phyloP scores from a whole-genome alignment of 2,329 filamentous ascomycete species.

The Graphiopsis chlorocephala region DNA sequence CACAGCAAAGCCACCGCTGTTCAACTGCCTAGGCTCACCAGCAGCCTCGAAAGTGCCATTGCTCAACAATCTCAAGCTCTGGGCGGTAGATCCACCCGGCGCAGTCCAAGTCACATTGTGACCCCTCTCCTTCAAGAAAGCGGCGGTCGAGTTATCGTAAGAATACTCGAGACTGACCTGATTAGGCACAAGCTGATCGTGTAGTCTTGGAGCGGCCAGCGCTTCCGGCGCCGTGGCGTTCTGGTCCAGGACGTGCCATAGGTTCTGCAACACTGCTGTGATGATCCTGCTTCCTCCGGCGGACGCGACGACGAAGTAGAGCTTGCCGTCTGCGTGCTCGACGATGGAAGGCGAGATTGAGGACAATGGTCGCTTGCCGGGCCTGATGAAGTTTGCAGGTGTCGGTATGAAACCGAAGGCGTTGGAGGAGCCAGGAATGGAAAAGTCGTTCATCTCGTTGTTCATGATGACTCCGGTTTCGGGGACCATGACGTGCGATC shows the following conservation, averaged over 20 bases:
- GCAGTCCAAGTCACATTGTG: conserved; percentile 71
- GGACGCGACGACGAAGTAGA: conserved; percentile 70
- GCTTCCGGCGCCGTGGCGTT: conserved; percentile 60
- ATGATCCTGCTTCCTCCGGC: conserved; percentile 83
- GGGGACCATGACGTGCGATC: conserved; percentile 73
- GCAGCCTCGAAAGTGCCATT: conserved; percentile 76
- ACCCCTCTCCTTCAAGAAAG: conserved; percentile 60
- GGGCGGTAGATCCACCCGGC: conserved; percentile 64
- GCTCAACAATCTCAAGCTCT: conserved; percentile 60
- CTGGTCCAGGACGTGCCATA: conserved; percentile 70
- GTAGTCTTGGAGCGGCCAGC: conserved; percentile 65
- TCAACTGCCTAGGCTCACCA: conserved; percentile 70
- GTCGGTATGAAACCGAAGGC: conserved; percentile 82
- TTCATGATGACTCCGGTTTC: conserved; percentile 77
- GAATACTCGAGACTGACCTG: conserved; percentile 63
- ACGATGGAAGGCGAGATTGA: conserved; percentile 79
- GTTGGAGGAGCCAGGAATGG: conserved; percentile 73
- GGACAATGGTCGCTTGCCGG: conserved; percentile 77
- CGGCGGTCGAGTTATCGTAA: conserved; percentile 64
- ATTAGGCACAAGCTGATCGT: conserved; percentile 80
- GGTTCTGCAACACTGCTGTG: conserved; percentile 70
- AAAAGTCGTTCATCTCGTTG: conserved; percentile 69
- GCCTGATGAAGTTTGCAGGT: conserved; percentile 75
- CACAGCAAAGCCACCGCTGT: conserved; percentile 61
- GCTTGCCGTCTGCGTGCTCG: conserved; percentile 61